These are phyloP conservation scores for Linnemannia schmuckeri DNA, from an alignment of 192 early-diverging fungal genomes.

Conservation along the genomic window DNA sequence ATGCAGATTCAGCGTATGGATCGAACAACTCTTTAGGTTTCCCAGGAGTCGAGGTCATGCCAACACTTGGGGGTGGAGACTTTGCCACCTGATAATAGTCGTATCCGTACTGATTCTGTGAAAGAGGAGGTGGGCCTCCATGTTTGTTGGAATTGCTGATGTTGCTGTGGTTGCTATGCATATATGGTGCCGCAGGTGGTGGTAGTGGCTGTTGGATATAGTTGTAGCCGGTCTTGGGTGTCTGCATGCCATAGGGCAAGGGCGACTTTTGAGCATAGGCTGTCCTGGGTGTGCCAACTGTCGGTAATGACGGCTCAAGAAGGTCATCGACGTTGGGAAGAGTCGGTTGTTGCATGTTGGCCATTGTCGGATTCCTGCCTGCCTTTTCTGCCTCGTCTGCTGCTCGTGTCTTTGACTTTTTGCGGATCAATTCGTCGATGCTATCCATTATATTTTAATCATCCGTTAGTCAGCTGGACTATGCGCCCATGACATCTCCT, in stretches of 20 bases:
- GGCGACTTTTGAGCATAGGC: slow-evolving; percentile 17
- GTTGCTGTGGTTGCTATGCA: slow-evolving; percentile 18
- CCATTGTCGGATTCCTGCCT: slow-evolving; percentile 14
- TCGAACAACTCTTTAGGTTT: slow-evolving; percentile 11
- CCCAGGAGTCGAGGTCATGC: not conserved
- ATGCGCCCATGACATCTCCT: not conserved
- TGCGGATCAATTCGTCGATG: slow-evolving; percentile 71
- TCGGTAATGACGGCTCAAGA: not conserved
- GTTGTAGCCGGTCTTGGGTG: slow-evolving; percentile 15
- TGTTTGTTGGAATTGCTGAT: not conserved
- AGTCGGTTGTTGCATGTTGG: slow-evolving; percentile 45
- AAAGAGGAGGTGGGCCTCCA: not conserved
- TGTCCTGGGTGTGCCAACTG: slow-evolving; percentile 17
- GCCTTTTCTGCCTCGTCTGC: slow-evolving; percentile 25
- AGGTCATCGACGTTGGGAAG: slow-evolving; percentile 44
- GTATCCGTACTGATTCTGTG: slow-evolving; percentile 11
- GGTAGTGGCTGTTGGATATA: not conserved
- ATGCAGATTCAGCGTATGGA: slow-evolving; percentile 45
- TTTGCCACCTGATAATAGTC: slow-evolving; percentile 30
- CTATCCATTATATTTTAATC: slow-evolving; percentile 11
- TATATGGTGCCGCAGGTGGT: slow-evolving; percentile 4
- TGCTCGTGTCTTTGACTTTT: slow-evolving; percentile 64
- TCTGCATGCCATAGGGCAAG: slow-evolving; percentile 2
- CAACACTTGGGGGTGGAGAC: not conserved
- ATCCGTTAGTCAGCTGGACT: not conserved